Evolutionary conservation across 805 yeast species (phyloP), one percentile per base, ranked within the genome.

Genomic region (Ogataea neopini): DNA sequence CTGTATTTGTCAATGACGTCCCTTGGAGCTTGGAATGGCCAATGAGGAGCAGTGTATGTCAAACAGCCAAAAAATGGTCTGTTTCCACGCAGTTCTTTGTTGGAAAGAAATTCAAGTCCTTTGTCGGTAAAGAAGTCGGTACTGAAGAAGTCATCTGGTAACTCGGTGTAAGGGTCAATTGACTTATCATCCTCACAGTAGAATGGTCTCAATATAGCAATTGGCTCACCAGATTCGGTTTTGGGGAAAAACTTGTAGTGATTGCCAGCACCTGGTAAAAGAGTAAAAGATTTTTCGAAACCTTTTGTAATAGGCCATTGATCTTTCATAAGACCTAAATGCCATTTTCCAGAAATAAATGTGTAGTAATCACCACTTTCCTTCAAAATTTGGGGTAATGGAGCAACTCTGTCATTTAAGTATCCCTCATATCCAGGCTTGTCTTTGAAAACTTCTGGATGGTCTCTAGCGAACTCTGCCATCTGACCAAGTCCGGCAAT

Each of bases 21-120:
- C 41, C 61, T 61, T 5, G 83, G 83, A 1, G 85, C 85, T 60
- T 80, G 85, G 55, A 73, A 71, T 9, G 86, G 86, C 85, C 86
- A 81, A 57, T 80, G 85, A 2, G 85, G 86, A 1, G 86, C 85
- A 4, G 84, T 79, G 54, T 77, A 80, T 6, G 84, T 80, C 47
- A 81, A 63, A 19, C 69, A 61, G 3, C 81, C 79, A 47, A 79
- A 76, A 51, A 77, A 80, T 8, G 85, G 85, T 54, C 75, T 64
- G n/a, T 66, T 76, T 4, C 56, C 54, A 41, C 78, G 62, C 3
- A 51, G 45, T 11, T 60, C 53, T 7, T 59, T 53, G 40, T 62
- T 56, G 8, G 52, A 34, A 45, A 74, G 57, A 36, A 62, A 71
- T 22, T 70, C 73, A 34, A 78, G 49, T 10, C 69, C 71, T 50